phyloP scores from a whole-genome alignment of 208 protist species.

The Leishmania amazonensis region DNA sequence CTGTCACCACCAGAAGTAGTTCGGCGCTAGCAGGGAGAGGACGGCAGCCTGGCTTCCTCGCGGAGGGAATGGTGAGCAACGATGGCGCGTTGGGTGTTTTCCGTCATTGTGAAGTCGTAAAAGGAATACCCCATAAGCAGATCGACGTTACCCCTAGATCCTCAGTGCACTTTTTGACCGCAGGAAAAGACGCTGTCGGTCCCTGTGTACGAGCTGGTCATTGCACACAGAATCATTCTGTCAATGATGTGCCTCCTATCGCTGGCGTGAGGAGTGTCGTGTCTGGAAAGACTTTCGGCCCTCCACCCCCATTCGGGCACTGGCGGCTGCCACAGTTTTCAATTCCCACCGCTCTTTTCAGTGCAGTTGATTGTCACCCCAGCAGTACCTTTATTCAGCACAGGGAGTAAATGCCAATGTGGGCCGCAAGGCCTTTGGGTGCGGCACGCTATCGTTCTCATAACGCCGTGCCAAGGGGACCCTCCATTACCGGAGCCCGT shows the following conservation, averaged over 20 bases:
- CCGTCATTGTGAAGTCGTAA: not conserved
- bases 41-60: not conserved
- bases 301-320: too few species aligned
- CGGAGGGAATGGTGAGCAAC: too few species aligned
- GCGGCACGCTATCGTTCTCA: not conserved
- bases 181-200: too few species aligned
- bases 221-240: too few species aligned
- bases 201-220: accelerated
- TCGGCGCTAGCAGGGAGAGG: not conserved
- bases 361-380: accelerated
- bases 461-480: not conserved
- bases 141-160: too few species aligned
- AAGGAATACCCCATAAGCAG: too few species aligned
- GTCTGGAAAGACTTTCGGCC: too few species aligned
- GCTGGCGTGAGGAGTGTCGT: not conserved
- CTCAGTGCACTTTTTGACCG: not conserved
- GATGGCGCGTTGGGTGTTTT: not conserved
- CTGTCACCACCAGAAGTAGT: not conserved
- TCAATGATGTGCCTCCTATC: not conserved
- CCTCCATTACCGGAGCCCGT: not conserved
- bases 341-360: too few species aligned
- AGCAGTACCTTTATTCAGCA: not conserved
- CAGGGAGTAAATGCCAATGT: not conserved
- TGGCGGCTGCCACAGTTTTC: too few species aligned
- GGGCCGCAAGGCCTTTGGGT: not conserved